Evolutionary conservation across 2,329 filamentous ascomycete species (phyloP).

Genomic region (Venturia asperata): DNA sequence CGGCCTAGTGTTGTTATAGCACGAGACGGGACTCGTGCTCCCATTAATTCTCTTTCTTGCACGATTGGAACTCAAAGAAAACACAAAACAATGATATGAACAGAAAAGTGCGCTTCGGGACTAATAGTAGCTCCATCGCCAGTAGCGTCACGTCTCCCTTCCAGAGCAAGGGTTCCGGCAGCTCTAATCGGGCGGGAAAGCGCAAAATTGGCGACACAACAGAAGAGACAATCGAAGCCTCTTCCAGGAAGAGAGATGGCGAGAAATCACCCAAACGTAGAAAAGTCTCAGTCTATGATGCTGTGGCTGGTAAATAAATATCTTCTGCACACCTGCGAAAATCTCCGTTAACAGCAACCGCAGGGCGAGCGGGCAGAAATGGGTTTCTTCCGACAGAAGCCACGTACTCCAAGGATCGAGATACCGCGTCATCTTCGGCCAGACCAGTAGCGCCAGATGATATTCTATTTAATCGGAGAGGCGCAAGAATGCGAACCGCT

Average conservation of each 20-base stretch:
- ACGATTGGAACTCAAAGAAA: background rate
- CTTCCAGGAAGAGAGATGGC: background rate
- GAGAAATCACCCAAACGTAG: conserved; percentile 25
- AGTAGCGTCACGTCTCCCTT: background rate
- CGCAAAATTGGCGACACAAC: conserved; percentile 1
- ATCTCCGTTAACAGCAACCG: background rate
- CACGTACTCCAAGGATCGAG: conserved; percentile 26
- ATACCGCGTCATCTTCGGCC: conserved; percentile 26
- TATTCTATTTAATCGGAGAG: conserved; percentile 58
- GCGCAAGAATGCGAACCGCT: conserved; percentile 59
- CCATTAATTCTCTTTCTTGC: too few relatives aligned
- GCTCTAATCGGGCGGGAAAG: background rate
- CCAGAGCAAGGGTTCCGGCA: background rate
- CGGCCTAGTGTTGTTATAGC: background rate
- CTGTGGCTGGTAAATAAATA: conserved; percentile 54
- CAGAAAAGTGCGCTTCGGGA: background rate
- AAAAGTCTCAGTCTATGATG: conserved; percentile 60
- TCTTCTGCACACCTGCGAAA: background rate
- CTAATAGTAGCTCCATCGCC: background rate
- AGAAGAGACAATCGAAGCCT: background rate
- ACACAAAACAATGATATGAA: background rate
- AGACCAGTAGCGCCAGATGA: conserved; percentile 58
- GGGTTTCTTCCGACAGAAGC: conserved; percentile 38
- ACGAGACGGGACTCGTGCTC: too few relatives aligned
- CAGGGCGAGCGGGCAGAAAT: conserved; percentile 42